phyloP scores from a whole-genome alignment of 768 basidiomycete genomes.

The Cyathus striatus region DNA sequence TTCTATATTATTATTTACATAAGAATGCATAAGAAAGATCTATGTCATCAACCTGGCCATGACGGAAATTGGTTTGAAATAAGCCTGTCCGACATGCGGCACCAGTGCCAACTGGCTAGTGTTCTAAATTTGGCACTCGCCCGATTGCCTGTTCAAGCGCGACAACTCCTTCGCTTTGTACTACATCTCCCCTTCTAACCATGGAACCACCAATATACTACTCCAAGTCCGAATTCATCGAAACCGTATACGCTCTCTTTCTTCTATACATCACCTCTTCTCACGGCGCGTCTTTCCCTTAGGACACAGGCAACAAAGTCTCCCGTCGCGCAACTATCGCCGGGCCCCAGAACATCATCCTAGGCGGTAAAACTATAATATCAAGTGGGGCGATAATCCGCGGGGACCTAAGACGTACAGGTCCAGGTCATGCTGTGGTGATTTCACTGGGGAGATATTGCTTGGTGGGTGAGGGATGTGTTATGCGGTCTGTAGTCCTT shows the following conservation, averaged over 20 bases:
- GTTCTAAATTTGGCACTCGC: no score
- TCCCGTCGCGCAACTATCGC: conserved; percentile 87
- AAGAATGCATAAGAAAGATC: no score
- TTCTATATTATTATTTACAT: no score
- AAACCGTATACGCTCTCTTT: conserved; percentile 53
- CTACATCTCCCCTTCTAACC: no score
- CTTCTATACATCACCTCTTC: neutral
- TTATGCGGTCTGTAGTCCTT: conserved; percentile 64
- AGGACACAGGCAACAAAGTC: conserved; percentile 97
- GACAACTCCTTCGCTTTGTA: no score
- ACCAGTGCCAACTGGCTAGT: no score
- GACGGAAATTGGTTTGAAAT: no score
- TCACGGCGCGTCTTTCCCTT: conserved; percentile 6
- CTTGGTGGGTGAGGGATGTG: conserved; percentile 81
- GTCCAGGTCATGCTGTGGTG: conserved; percentile 89
- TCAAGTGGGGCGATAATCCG: conserved; percentile 86
- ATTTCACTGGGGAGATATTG: conserved; percentile 94
- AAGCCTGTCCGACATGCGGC: no score
- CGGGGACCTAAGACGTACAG: conserved; percentile 86
- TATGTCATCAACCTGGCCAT: no score
- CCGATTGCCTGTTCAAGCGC: no score
- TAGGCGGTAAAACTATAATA: conserved; percentile 96
- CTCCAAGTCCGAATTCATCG: conserved; percentile 80
- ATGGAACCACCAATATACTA: conserved; percentile 81
- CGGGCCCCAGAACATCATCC: conserved; percentile 94